Evolutionary conservation across 2,329 filamentous ascomycete genomes (phyloP).

Genomic region (Alternaria brassicae): DNA sequence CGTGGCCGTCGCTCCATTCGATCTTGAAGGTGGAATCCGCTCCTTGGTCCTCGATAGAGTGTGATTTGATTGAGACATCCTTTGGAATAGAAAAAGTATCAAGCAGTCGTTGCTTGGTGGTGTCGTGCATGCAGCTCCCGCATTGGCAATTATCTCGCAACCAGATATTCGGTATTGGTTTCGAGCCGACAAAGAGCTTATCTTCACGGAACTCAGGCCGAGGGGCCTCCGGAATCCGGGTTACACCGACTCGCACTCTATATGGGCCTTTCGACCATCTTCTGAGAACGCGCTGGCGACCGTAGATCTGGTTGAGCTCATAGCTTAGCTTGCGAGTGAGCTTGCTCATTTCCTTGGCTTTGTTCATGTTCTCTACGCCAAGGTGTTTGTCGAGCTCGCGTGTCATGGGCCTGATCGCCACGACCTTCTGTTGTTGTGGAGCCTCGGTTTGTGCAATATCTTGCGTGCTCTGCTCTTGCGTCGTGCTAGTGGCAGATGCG

Average conservation of each 20-base stretch:
- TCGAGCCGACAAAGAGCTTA: slow-evolving; percentile 7
- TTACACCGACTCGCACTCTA: not conserved
- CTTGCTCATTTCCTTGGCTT: not conserved
- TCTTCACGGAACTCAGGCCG: not conserved
- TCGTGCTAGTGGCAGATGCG: not conserved
- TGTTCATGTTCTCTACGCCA: not conserved
- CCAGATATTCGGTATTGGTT: slow-evolving; percentile 43
- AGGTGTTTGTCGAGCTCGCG: not conserved
- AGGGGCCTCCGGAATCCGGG: too few relatives aligned
- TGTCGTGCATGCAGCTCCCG: slow-evolving; percentile 68
- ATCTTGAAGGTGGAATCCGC: slow-evolving; percentile 26
- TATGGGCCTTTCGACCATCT: not conserved
- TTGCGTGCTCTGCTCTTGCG: not conserved
- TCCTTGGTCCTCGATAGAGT: slow-evolving; percentile 5
- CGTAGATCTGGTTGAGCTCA: slow-evolving; percentile 1
- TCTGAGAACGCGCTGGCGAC: not conserved
- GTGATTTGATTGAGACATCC: slow-evolving; percentile 34
- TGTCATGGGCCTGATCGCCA: not conserved
- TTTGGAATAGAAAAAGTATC: slow-evolving; percentile 66
- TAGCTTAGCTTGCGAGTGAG: not conserved
- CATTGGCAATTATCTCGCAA: slow-evolving; percentile 75
- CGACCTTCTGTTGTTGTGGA: not conserved
- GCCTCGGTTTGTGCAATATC: not conserved
- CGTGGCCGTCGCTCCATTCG: slow-evolving; percentile 65
- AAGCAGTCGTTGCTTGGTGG: slow-evolving; percentile 72